Conservation (phyloP, 129 eudicot genomes). For the Centaurea solstitialis region DNA sequence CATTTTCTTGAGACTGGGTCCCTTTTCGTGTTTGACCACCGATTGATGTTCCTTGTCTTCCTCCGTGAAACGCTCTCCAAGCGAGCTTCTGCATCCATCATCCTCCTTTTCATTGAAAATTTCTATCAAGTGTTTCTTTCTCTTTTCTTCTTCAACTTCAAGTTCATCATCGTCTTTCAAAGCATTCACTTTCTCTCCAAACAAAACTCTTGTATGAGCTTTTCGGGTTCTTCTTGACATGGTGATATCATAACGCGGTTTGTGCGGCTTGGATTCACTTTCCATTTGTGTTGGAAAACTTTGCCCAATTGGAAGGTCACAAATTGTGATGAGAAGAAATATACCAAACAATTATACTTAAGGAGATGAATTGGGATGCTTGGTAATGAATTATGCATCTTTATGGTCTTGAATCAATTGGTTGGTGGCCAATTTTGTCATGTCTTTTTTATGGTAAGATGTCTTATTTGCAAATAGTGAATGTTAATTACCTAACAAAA, state of each 20-base stretch:
- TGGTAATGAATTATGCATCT: neutral
- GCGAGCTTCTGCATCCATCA: conserved; percentile 43
- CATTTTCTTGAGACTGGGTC: conserved; percentile 41
- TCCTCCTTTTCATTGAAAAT: conserved; percentile 19
- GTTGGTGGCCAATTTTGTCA: conserved; percentile 24
- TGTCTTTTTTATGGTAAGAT: conserved; percentile 24
- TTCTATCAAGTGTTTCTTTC: conserved; percentile 23
- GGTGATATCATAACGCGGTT: conserved; percentile 44
- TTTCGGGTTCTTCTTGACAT: conserved; percentile 63
- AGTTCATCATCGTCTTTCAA: conserved; percentile 2
- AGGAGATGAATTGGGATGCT: neutral
- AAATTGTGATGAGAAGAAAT: neutral
- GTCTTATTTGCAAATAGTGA: conserved; percentile 24
- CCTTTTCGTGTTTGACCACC: conserved; percentile 49
- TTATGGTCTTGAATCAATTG: conserved; percentile 17
- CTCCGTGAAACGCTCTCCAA: conserved; percentile 55
- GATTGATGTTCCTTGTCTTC: conserved; percentile 49
- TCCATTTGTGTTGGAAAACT: conserved; percentile 33
- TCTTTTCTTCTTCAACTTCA: conserved; percentile 24
- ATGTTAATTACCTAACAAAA: neutral
- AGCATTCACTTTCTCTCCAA: conserved; percentile 2
- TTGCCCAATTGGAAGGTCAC: neutral
- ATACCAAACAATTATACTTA: neutral
- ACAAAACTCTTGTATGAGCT: conserved; percentile 11
- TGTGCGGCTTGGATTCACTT: conserved; percentile 26